phyloP scores from a whole-genome alignment of 495 filamentous ascomycete species.

The Hypoxylon cercidicola region DNA sequence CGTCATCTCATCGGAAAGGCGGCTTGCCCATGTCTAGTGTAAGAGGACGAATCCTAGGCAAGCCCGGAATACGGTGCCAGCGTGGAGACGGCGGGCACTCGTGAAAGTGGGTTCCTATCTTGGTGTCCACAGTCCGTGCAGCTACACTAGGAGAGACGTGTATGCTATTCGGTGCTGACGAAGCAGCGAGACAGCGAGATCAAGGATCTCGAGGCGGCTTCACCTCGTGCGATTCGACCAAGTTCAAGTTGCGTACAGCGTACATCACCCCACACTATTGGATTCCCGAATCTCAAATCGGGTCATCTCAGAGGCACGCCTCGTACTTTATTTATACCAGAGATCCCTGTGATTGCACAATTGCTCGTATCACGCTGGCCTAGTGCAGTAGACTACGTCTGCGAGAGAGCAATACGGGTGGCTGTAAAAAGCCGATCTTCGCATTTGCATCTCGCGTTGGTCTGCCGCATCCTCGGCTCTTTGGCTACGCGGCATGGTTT shows the following conservation, averaged over 20 bases:
- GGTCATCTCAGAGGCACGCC: conserved; percentile 26
- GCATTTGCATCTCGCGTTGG: conserved; percentile 38
- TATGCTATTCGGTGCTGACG: conserved; percentile 22
- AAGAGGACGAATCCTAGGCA: conserved; percentile 24
- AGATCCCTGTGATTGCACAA: conserved; percentile 41
- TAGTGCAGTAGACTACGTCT: conserved; percentile 33
- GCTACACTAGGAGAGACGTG: conserved; percentile 1
- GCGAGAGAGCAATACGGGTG: conserved; percentile 38
- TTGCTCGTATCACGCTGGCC: conserved; percentile 42
- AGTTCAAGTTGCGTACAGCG: conserved; percentile 27
- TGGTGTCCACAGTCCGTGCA: conserved; percentile 5
- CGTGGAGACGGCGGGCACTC: conserved; percentile 20
- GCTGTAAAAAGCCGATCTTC: conserved; percentile 39
- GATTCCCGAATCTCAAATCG: conserved; percentile 38
- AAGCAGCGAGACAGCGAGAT: neutral
- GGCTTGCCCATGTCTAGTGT: conserved; percentile 20
- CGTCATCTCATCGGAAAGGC: conserved; percentile 15
- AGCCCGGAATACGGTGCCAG: conserved; percentile 26
- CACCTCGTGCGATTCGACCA: conserved; percentile 27
- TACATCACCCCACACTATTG: conserved; percentile 37
- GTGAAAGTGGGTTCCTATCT: conserved; percentile 27
- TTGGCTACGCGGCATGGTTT: conserved; percentile 20
- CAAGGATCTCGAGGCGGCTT: conserved; percentile 15
- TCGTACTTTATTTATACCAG: conserved; percentile 39
- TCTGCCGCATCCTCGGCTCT: conserved; percentile 26